These are phyloP conservation scores for Didymella segeticola DNA, from an alignment of 2,329 filamentous ascomycete species.

Conservation along the genomic window DNA sequence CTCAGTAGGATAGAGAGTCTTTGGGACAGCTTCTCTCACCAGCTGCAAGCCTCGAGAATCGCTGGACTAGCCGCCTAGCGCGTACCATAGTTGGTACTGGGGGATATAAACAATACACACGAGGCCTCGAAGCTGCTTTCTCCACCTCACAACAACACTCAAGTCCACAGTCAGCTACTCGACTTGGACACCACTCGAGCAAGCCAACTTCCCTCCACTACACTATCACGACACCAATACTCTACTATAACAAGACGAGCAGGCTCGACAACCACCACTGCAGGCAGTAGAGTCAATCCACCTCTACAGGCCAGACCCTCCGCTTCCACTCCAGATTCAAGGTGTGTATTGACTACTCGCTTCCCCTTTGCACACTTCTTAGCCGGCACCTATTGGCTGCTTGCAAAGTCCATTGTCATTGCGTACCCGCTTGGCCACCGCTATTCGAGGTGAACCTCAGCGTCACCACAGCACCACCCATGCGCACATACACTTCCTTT, in stretches of 20 bases:
- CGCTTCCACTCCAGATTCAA: not conserved
- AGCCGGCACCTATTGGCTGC: not conserved
- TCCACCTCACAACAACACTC: constrained; percentile 22
- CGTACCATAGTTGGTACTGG: not conserved
- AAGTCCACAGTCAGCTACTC: constrained; percentile 7
- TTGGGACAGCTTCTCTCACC: constrained; percentile 14
- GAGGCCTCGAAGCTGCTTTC: constrained; percentile 17
- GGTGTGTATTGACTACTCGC: not conserved
- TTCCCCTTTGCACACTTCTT: not conserved
- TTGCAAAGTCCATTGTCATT: constrained; percentile 7
- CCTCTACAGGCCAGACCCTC: constrained; percentile 25
- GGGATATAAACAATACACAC: constrained; percentile 25
- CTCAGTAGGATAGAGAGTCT: not conserved
- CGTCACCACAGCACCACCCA: constrained; percentile 21
- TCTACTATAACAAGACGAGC: constrained; percentile 14
- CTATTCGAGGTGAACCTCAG: constrained; percentile 9
- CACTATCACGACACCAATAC: not conserved
- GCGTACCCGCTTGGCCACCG: constrained; percentile 6
- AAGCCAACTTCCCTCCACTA: not conserved
- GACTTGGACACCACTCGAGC: constrained; percentile 5
- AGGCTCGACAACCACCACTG: constrained; percentile 20
- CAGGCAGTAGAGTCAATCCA: constrained; percentile 24
- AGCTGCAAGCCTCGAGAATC: not conserved
- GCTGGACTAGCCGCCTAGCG: constrained; percentile 1
- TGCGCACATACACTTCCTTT: constrained; percentile 5